phyloP scores from a whole-genome alignment of 306 rosid species.

The Lablab purpureus region DNA sequence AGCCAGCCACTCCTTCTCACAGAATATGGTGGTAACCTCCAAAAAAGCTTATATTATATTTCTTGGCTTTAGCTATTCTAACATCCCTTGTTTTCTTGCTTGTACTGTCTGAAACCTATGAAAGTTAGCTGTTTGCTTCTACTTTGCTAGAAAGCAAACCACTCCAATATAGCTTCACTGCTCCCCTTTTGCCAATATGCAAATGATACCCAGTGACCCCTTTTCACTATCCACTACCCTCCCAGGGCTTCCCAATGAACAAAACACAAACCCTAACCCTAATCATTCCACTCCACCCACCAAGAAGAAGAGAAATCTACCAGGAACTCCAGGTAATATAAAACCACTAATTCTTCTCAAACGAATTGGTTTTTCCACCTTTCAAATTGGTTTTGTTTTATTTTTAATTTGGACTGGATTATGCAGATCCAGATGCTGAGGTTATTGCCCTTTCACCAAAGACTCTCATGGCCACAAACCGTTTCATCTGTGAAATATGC shows the following conservation, averaged over 20 bases:
- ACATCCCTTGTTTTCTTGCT: slow-evolving; percentile 53
- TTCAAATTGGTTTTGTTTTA: background rate
- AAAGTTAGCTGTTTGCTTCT: slow-evolving; percentile 56
- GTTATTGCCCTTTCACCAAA: slow-evolving; percentile 82
- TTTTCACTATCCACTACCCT: slow-evolving; percentile 64
- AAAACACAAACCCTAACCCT: slow-evolving; percentile 61
- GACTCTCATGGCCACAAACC: slow-evolving; percentile 82
- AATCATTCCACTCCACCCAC: slow-evolving; percentile 49
- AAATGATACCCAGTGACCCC: slow-evolving; percentile 63
- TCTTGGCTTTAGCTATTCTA: slow-evolving; percentile 48
- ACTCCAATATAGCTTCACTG: slow-evolving; percentile 17
- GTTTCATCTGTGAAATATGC: slow-evolving; percentile 89
- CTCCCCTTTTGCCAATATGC: slow-evolving; percentile 32
- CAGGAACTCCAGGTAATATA: slow-evolving; percentile 79
- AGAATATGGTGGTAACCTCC: slow-evolving; percentile 46
- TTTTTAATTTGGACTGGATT: background rate
- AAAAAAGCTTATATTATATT: slow-evolving; percentile 45
- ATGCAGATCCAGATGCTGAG: slow-evolving; percentile 92
- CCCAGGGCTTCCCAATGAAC: slow-evolving; percentile 55
- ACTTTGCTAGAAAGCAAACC: background rate
- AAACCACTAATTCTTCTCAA: background rate
- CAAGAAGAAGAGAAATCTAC: slow-evolving; percentile 86
- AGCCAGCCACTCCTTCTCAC: slow-evolving; percentile 25
- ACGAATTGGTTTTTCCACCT: background rate
- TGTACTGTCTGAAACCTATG: slow-evolving; percentile 49